These are phyloP conservation scores for Saturnispora mendoncae DNA, from an alignment of 805 yeast genomes.

Conservation along the genomic window DNA sequence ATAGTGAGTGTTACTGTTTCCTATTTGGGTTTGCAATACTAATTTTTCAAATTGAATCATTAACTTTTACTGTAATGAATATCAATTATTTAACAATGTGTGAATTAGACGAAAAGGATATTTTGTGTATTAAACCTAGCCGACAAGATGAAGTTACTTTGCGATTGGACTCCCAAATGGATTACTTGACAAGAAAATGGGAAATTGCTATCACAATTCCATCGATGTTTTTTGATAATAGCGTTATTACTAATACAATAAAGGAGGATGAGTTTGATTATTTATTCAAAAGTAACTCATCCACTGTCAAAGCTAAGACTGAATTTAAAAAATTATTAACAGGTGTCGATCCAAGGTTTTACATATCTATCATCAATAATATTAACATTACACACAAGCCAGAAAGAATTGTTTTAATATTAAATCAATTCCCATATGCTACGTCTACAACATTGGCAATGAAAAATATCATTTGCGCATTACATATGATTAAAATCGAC, in stretches of 20 bases:
- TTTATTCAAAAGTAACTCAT: conserved; percentile 2
- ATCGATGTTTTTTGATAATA: conserved; percentile 19
- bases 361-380: conserved; percentile 23
- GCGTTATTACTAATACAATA: conserved; percentile 22
- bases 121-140: conserved; percentile 8
- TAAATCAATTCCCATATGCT: conserved; percentile 22
- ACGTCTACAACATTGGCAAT: conserved; percentile 19
- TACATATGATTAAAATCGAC: conserved; percentile 25
- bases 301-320: conserved; percentile 3
- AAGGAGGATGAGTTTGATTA: conserved; percentile 20
- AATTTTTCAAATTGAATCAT: conserved; percentile 11
- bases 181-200: conserved; percentile 23
- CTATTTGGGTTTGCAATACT: conserved; percentile 23
- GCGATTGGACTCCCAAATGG: conserved; percentile 3
- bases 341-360: conserved; percentile 25
- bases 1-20: conserved; percentile 21
- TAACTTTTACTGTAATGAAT: conserved; percentile 10
- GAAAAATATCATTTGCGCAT: conserved; percentile 25
- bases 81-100: conserved; percentile 15
- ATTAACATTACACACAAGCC: conserved; percentile 23
- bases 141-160: conserved; percentile 2
- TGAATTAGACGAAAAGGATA: conserved; percentile 11
- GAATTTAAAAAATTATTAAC: conserved; percentile 13
- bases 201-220: conserved; percentile 21
- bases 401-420: conserved; percentile 19